Percentiles rank a stretch among this genome's conserved stretches.
phyloP scores from a whole-genome alignment of 2,329 filamentous ascomycete species.

The Albophoma yamanashiensis region DNA sequence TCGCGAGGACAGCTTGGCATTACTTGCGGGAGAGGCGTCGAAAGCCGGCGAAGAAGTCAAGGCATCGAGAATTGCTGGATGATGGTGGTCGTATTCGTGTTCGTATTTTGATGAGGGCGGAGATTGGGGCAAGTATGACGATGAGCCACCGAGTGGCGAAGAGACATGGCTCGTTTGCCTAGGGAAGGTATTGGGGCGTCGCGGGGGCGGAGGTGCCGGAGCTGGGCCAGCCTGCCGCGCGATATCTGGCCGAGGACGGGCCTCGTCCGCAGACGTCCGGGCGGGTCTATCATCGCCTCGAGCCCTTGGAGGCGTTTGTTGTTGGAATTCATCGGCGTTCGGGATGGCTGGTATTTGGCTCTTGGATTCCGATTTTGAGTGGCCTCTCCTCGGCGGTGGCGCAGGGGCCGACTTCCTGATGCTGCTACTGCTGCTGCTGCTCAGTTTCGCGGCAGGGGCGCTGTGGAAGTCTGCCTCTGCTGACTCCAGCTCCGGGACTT shows the following conservation, averaged over 20 bases:
- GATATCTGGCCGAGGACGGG: slow-evolving; percentile 33
- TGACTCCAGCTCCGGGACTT: slow-evolving; percentile 29
- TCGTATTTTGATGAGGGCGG: slow-evolving; percentile 9
- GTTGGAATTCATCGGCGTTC: slow-evolving; percentile 1
- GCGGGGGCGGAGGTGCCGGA: slow-evolving; percentile 45
- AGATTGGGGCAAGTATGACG: slow-evolving; percentile 4
- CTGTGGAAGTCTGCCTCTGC: background rate
- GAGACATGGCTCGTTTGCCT: slow-evolving; percentile 16
- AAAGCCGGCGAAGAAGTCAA: slow-evolving; percentile 2
- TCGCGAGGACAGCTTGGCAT: slow-evolving; percentile 10
- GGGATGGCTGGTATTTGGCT: slow-evolving; percentile 4
- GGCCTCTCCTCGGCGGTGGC: slow-evolving; percentile 39
- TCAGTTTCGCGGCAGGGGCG: background rate
- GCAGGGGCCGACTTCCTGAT: slow-evolving; percentile 33
- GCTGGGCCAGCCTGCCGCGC: slow-evolving; percentile 28
- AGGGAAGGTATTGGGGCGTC: slow-evolving; percentile 32
- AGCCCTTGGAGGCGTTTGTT: background rate
- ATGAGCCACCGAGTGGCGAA: slow-evolving; percentile 7
- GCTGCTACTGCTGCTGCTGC: slow-evolving; percentile 13
- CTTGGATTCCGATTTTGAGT: slow-evolving; percentile 35
- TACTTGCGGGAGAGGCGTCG: slow-evolving; percentile 6
- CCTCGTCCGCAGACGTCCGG: slow-evolving; percentile 41
- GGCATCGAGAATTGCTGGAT: background rate
- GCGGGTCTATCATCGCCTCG: slow-evolving; percentile 26
- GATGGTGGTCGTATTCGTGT: slow-evolving; percentile 8